Base-by-base conservation (phyloP, 306 rosid genomes). In the Trichosanthes cucumerina region DNA sequence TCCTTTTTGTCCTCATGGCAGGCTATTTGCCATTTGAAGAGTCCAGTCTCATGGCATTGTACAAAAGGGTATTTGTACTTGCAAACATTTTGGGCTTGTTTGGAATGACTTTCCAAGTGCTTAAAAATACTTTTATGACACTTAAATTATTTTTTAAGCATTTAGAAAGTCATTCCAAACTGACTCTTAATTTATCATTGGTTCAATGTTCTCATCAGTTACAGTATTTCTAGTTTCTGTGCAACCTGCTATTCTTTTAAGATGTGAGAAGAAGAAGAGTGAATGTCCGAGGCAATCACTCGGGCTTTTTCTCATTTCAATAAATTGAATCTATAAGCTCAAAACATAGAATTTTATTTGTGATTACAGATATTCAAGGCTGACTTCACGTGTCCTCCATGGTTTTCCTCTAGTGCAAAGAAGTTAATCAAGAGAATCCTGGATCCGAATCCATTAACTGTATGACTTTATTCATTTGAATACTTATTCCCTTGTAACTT, bases 1-100 rank as follows among this genome's bases (percentile, higher is more conserved):
- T 94, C 86, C 95, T 92, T 59, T 94, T 78, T 78, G 98, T 94
- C 83, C 79, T 94, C 81, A 88, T 92, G 97, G 98, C 98, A 57
- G 98, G 98, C 33, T 94, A 81, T 88, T 82, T 94, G 83, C 98
- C 98, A 76, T 94, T 94, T 47, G 98, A 94, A 87, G 98, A 94
- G 65, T 82, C 86, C 73, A 92, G 86, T 80, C 97, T 94, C 81
- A 80, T 86, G 86, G 84, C 93, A 75, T 88, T 94, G 70, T 94
- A 94, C 86, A 92, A 92, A 81, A 94, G 89, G 97, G 98, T 90
- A 57, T 75, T 57, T 79, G 75, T 66, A 16, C 50, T 2, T 36
- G 28, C 28, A 21, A 14, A 57, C 59, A 65, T 14, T 50, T 31
- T 44, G 3, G 49, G 49, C 49, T 13, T 9, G 11, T 44, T 44